Percentiles rank a stretch among this genome's conserved stretches.
phyloP scores from a whole-genome alignment of 2,329 filamentous ascomycete species.

The Dothistroma septosporum region DNA sequence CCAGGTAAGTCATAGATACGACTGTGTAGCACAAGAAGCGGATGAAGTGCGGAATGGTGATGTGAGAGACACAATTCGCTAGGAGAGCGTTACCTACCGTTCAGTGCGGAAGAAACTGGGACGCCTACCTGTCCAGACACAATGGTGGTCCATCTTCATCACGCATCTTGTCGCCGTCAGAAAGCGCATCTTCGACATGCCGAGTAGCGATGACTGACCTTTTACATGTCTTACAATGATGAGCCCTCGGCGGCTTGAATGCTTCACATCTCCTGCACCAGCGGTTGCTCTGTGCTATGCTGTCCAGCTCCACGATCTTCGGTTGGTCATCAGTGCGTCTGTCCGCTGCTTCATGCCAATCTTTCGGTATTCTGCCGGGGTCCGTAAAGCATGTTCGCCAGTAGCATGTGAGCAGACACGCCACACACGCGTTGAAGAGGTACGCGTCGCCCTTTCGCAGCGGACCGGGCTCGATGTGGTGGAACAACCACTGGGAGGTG shows the following conservation, averaged over 20 bases:
- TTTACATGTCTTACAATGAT: conserved; percentile 74
- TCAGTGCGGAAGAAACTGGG: neutral
- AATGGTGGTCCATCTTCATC: conserved; percentile 53
- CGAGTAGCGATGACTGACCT: conserved; percentile 42
- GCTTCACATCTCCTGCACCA: conserved; percentile 76
- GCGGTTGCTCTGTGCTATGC: conserved; percentile 35
- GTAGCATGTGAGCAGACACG: conserved; percentile 66
- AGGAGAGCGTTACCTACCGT: conserved; percentile 32
- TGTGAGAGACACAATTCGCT: conserved; percentile 74
- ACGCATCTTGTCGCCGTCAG: conserved; percentile 24
- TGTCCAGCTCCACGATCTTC: conserved; percentile 8
- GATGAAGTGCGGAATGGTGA: conserved; percentile 76
- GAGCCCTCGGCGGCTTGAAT: conserved; percentile 70
- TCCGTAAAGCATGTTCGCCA: conserved; percentile 58
- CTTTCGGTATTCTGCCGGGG: conserved; percentile 51
- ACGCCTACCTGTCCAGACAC: conserved; percentile 65
- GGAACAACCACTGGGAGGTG: conserved; percentile 67
- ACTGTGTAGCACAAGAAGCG: conserved; percentile 72
- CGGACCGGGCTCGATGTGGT: conserved; percentile 55
- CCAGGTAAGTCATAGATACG: conserved; percentile 58
- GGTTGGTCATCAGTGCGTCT: neutral
- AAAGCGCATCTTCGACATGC: neutral
- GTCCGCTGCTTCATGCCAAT: conserved; percentile 34
- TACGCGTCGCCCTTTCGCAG: conserved; percentile 54
- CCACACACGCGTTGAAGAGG: conserved; percentile 63